Percentiles rank a stretch among this genome's conserved stretches.
phyloP scores from a whole-genome alignment of 2,329 filamentous ascomycete genomes.

The Pseudogymnoascus sp. region DNA sequence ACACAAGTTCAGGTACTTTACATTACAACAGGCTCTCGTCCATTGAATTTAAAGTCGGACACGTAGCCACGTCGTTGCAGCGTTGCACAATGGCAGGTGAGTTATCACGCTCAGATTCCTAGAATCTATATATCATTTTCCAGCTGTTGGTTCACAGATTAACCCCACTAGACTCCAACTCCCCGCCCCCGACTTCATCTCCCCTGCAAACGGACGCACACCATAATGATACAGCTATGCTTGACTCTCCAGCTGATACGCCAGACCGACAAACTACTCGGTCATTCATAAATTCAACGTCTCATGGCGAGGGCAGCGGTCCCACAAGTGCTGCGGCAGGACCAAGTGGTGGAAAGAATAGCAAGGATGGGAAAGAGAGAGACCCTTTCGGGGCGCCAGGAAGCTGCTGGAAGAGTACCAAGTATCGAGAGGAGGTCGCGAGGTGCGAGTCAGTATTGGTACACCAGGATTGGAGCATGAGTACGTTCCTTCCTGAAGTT shows the following conservation, averaged over 20 bases:
- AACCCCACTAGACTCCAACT: slow-evolving; percentile 4
- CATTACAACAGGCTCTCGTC: background rate
- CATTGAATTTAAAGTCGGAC: background rate
- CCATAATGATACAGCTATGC: slow-evolving; percentile 8
- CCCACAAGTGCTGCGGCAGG: background rate
- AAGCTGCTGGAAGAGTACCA: slow-evolving; percentile 47
- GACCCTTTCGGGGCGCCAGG: slow-evolving; percentile 35
- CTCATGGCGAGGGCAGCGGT: background rate
- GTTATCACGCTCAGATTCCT: background rate
- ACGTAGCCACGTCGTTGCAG: background rate
- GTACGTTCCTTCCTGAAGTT: slow-evolving; percentile 27
- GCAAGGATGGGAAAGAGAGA: slow-evolving; percentile 22
- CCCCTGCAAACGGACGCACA: background rate
- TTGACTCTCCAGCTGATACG: slow-evolving; percentile 4
- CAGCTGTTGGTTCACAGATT: background rate
- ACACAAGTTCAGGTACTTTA: background rate
- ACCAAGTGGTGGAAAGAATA: slow-evolving; percentile 11
- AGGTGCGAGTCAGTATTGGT: slow-evolving; percentile 42
- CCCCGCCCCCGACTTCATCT: slow-evolving; percentile 8
- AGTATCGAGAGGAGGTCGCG: slow-evolving; percentile 47
- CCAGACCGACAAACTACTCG: slow-evolving; percentile 1
- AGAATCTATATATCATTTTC: background rate
- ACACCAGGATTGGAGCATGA: slow-evolving; percentile 43
- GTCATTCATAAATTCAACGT: background rate
- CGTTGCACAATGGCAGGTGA: background rate